Base-by-base conservation (phyloP, 2,329 filamentous ascomycete genomes). In the Penicillium paneum region DNA sequence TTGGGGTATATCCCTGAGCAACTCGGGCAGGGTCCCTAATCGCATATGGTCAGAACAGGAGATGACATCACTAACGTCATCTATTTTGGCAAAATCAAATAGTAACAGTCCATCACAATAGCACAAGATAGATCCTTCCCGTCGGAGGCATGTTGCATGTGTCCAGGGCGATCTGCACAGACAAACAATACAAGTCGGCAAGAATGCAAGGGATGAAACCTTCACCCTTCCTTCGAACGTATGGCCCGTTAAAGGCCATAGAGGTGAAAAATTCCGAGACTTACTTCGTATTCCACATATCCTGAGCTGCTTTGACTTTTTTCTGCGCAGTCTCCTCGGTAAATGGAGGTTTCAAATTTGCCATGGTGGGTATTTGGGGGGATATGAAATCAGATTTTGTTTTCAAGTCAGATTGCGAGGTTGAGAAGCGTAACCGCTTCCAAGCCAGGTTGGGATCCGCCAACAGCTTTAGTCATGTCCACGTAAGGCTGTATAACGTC, bases 221-320 rank as follows among this genome's bases (percentile, higher is more conserved):
- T 48, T 13, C 15, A 31, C 57, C 61, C 59, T 60, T 56, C 41
- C 44, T 49, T 53, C 29, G 35, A 39, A 55, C 61, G 62, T 53
- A 57, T 64, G 59, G 59, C 49, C 24, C 17, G 3, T 26, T n/a
- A 38, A 48, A 45, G 31, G 50, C 13, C 26, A 15, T 40, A 13
- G 8, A 32, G 10, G 31, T 15, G 49, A 57, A 32, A 52, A 49
- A 52, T 32, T 47, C 47, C 38, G 45, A 42, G 12, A 56, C 76
- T 61, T 71, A 90, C 88, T 78, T 82, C 1, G 85, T 87, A 66
- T 95, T 96, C 91, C 91, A 95, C 3, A 87, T 78, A 69, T 90
- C 83, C 69, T 96, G 91, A 0, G 89, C 90, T 17, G 85, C 86
- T 74, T 95, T 95, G 59, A 95, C 90, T 71, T 95, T 95, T 55